Evolutionary conservation across 148 eudicot species (phyloP).

Genomic region (Rhododendron williamsianum): DNA sequence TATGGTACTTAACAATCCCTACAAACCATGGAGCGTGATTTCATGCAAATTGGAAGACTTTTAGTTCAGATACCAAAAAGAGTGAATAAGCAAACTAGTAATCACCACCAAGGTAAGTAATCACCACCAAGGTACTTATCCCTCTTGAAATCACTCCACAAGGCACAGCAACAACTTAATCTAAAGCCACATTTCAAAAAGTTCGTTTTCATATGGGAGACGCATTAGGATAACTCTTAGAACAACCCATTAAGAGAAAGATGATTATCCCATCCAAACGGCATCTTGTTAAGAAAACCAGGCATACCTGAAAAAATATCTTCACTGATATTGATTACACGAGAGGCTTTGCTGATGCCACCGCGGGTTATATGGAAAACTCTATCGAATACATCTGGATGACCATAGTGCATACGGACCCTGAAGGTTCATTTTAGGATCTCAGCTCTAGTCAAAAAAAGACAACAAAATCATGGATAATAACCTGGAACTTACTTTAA

Average conservation of each 20-base stretch:
- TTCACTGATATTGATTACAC: slow-evolving; percentile 98
- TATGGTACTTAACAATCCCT: background rate
- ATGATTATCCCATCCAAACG: background rate
- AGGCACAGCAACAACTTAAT: background rate
- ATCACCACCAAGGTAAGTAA: background rate
- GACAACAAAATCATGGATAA: background rate
- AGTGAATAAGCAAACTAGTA: background rate
- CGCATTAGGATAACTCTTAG: background rate
- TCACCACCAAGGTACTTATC: background rate
- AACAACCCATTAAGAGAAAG: background rate
- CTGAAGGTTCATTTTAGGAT: slow-evolving; percentile 31
- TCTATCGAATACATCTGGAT: slow-evolving; percentile 98
- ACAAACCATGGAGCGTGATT: background rate
- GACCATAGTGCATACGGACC: slow-evolving; percentile 99
- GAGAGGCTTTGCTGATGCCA: slow-evolving; percentile 99
- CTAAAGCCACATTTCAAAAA: background rate
- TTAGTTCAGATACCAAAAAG: background rate
- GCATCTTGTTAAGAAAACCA: background rate
- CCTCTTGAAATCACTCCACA: background rate
- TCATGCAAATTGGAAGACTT: background rate
- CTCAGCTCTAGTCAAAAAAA: background rate
- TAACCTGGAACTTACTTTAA: slow-evolving; percentile 59
- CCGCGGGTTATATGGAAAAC: slow-evolving; percentile 97
- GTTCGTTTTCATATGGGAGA: background rate
- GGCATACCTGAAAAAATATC: slow-evolving; percentile 80